Conservation (phyloP, 2,329 filamentous ascomycete genomes). For the Myriosclerotinia duriaeana region DNA sequence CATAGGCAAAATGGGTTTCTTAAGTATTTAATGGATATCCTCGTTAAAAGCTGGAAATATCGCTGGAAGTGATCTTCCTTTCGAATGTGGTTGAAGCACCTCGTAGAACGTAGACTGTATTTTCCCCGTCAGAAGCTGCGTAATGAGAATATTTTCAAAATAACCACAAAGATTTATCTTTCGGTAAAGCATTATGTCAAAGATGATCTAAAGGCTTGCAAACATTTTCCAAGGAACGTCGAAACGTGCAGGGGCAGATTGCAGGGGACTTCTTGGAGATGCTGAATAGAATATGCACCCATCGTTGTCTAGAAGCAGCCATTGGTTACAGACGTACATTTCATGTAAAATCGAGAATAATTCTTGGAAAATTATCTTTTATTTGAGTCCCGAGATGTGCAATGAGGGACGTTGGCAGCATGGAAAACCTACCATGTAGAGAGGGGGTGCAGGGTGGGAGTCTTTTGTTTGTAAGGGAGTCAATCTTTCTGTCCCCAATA, state of each 20-base stretch:
- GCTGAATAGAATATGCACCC: background rate
- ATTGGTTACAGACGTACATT: conserved; percentile 3
- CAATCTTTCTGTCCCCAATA: too few species aligned
- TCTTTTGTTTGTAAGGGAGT: too few species aligned
- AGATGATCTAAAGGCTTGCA: background rate
- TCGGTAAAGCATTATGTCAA: conserved; percentile 5
- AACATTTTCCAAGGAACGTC: background rate
- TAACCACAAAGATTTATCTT: conserved; percentile 4
- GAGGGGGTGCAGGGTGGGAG: too few species aligned
- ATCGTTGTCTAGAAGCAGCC: background rate
- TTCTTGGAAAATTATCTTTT: background rate
- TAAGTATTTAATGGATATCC: too few species aligned
- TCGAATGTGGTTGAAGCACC: too few species aligned
- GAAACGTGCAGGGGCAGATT: background rate
- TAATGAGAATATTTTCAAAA: too few species aligned
- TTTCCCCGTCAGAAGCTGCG: too few species aligned
- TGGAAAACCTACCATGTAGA: too few species aligned
- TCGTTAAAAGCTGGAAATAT: too few species aligned
- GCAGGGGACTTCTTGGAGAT: background rate
- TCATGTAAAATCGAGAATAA: conserved; percentile 15
- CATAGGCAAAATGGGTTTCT: too few species aligned
- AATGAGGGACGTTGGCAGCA: background rate
- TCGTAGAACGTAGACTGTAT: too few species aligned
- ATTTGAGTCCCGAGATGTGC: conserved; percentile 6
- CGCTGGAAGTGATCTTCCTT: too few species aligned